phyloP scores from a whole-genome alignment of 176 grass and related monocot species.

The Triticum urartu region DNA sequence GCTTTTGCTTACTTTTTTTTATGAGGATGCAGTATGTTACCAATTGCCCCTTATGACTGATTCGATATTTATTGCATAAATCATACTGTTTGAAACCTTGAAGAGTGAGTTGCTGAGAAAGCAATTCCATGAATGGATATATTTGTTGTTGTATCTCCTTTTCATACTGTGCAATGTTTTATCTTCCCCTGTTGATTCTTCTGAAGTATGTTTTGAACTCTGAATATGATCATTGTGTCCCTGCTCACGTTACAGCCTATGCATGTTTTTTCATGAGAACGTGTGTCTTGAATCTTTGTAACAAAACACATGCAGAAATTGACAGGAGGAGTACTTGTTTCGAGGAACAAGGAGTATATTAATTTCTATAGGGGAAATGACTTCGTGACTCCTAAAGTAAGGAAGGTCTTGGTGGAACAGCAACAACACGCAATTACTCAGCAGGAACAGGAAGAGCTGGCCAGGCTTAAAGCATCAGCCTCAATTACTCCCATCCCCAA shows the following conservation, averaged over 20 bases:
- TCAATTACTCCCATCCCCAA: constrained; percentile 37
- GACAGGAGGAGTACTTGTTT: constrained; percentile 92
- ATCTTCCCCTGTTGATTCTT: neutral
- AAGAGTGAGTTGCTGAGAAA: neutral
- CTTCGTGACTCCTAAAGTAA: constrained; percentile 71
- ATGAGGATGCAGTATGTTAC: neutral
- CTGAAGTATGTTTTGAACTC: constrained; percentile 18
- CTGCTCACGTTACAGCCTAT: neutral
- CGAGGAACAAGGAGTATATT: constrained; percentile 94
- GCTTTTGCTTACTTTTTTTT: neutral
- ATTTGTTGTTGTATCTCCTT: neutral
- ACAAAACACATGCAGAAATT: constrained; percentile 72
- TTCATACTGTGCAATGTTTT: neutral
- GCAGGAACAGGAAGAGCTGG: constrained; percentile 80
- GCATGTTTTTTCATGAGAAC: neutral
- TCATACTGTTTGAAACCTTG: neutral
- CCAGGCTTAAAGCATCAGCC: constrained; percentile 64
- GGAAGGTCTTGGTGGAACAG: constrained; percentile 64
- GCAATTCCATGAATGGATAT: neutral
- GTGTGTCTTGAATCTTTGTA: constrained; percentile 32
- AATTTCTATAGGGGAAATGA: constrained; percentile 96
- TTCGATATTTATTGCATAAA: neutral
- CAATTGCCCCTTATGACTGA: neutral
- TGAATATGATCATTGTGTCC: constrained; percentile 6
- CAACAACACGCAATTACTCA: constrained; percentile 53